Conservation (phyloP, 2,329 filamentous ascomycete genomes). For the Fusarium floridanum region DNA sequence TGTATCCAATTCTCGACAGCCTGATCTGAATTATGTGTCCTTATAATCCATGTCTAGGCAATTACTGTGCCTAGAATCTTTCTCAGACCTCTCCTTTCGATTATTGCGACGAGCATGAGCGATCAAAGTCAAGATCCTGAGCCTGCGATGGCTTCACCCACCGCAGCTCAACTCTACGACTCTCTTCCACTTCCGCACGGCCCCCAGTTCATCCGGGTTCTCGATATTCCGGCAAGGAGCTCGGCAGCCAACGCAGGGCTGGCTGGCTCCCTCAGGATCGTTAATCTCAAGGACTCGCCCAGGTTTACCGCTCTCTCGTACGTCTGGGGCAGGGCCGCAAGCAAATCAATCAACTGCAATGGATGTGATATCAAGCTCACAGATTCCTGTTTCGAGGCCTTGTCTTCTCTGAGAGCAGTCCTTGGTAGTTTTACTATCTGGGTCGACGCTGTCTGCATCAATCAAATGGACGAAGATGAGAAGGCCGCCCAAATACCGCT, state of each 20-base stretch:
- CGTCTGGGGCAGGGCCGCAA: background rate
- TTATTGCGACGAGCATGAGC: background rate
- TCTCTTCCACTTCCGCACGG: background rate
- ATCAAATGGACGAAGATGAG: background rate
- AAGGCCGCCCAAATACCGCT: background rate
- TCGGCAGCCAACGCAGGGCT: background rate
- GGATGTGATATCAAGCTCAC: background rate
- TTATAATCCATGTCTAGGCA: background rate
- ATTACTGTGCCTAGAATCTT: background rate
- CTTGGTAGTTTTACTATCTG: background rate
- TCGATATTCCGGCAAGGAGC: background rate
- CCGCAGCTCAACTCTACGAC: background rate
- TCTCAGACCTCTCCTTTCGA: background rate
- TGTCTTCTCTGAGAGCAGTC: background rate
- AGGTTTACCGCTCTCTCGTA: background rate
- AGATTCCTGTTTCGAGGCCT: background rate
- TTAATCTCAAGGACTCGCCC: background rate
- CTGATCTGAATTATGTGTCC: background rate
- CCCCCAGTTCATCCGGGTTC: background rate
- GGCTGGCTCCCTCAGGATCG: background rate
- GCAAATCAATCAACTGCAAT: background rate
- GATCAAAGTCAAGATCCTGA: background rate
- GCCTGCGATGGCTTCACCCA: background rate
- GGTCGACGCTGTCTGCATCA: background rate
- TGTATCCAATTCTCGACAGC: background rate